phyloP scores from a whole-genome alignment of 2,329 filamentous ascomycete genomes.

The Paecilomyces dactylethromorphus region DNA sequence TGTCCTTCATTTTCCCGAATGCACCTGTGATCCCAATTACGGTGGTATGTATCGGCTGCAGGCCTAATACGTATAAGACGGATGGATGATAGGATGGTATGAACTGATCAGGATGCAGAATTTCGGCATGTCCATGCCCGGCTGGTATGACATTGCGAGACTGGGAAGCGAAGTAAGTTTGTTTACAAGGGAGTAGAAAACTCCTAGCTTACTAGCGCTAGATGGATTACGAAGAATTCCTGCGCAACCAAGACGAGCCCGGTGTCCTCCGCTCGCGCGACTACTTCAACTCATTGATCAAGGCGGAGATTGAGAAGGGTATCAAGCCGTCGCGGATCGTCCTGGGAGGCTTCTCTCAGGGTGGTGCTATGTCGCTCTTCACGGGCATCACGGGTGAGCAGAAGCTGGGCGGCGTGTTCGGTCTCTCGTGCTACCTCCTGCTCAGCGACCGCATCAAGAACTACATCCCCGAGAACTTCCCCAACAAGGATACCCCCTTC shows the following conservation, averaged over 20 bases:
- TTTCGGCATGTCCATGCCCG: slow-evolving; percentile 72
- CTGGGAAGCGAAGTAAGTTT: slow-evolving; percentile 34
- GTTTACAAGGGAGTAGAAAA: neutral
- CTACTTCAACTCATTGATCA: slow-evolving; percentile 73
- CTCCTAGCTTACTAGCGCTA: slow-evolving; percentile 9
- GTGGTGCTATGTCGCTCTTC: slow-evolving; percentile 80
- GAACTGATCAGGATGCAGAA: slow-evolving; percentile 45
- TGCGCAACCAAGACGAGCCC: slow-evolving; percentile 46
- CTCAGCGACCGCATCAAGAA: slow-evolving; percentile 59
- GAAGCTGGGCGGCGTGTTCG: slow-evolving; percentile 83
- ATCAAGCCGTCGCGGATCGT: slow-evolving; percentile 80
- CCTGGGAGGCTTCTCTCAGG: slow-evolving; percentile 62
- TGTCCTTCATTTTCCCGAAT: slow-evolving; percentile 91
- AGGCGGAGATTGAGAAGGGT: slow-evolving; percentile 70
- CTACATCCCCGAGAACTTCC: slow-evolving; percentile 47
- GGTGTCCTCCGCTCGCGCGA: slow-evolving; percentile 68
- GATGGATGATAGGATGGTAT: neutral
- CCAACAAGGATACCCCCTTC: slow-evolving; percentile 71
- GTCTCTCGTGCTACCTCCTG: slow-evolving; percentile 74
- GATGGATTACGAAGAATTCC: slow-evolving; percentile 36
- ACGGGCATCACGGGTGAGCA: slow-evolving; percentile 65
- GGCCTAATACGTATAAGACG: neutral
- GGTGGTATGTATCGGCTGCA: slow-evolving; percentile 48
- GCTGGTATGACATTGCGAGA: slow-evolving; percentile 47
- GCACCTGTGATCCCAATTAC: slow-evolving; percentile 82